These are phyloP conservation scores for Venturia aucupariae DNA, from an alignment of 2,329 filamentous ascomycete species.

Conservation along the genomic window DNA sequence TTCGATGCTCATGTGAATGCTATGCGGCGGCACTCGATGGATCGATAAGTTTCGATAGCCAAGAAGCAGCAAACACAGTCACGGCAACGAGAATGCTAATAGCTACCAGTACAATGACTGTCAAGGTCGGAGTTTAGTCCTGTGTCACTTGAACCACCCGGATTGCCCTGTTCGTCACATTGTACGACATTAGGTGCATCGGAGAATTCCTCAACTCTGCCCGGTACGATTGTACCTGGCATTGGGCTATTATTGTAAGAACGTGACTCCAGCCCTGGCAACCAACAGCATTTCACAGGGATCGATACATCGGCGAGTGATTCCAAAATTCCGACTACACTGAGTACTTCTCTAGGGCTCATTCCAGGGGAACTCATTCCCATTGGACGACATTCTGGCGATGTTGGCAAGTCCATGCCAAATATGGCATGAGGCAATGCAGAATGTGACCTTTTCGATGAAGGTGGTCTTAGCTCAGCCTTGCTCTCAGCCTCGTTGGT, in stretches of 20 bases:
- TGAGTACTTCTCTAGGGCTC: not conserved
- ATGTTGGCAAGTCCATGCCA: not conserved
- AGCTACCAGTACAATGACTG: not conserved
- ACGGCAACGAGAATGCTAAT: not conserved
- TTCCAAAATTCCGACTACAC: not conserved
- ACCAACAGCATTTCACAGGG: not conserved
- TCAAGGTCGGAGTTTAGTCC: not conserved
- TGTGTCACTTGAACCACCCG: not conserved
- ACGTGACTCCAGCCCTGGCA: not conserved
- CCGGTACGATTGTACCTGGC: not conserved
- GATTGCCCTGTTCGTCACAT: not conserved
- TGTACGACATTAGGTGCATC: not conserved
- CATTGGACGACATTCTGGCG: not conserved
- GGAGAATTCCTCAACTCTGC: not conserved
- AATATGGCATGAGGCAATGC: not conserved
- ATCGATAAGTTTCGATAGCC: not conserved
- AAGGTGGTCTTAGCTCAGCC: not conserved
- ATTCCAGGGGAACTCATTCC: not conserved
- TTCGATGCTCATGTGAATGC: not conserved
- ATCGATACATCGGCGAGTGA: not conserved
- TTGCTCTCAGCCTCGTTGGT: conserved; percentile 1
- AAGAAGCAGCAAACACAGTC: not conserved
- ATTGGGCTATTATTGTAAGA: not conserved
- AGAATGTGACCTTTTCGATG: not conserved
- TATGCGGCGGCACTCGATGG: not conserved